Conservation (phyloP, 2,329 filamentous ascomycete species). For the Paradendryphiella salina region DNA sequence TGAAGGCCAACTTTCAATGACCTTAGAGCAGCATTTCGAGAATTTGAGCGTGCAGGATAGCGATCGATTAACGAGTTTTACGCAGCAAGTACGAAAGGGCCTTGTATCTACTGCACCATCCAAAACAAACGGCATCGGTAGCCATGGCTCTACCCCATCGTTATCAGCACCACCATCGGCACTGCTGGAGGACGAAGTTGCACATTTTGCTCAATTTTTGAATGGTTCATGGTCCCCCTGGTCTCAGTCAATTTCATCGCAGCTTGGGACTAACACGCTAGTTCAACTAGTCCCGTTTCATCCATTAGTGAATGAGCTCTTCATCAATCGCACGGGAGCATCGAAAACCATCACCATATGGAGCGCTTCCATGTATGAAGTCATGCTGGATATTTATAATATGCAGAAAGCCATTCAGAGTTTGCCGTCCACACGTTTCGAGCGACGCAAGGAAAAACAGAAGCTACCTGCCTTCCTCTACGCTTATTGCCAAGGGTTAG, state of each 20-base stretch:
- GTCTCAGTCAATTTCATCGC: conserved; percentile 6
- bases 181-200: conserved; percentile 6
- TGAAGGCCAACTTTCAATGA: conserved; percentile 10
- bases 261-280: conserved; percentile 21
- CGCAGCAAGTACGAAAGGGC: conserved; percentile 29
- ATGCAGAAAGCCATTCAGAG: conserved; percentile 37
- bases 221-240: conserved; percentile 25
- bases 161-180: neutral
- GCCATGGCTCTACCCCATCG: neutral
- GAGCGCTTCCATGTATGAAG: conserved; percentile 35
- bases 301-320: conserved; percentile 52
- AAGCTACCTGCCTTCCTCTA: conserved; percentile 40
- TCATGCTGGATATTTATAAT: conserved; percentile 34
- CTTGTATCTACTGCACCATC: neutral
- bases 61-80: conserved; percentile 36
- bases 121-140: conserved; percentile 5
- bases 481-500: conserved; percentile 29
- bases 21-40: conserved; percentile 36
- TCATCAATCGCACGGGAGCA: conserved; percentile 34
- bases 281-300: conserved; percentile 44
- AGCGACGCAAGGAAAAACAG: conserved; percentile 43
- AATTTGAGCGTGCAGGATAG: conserved; percentile 44
- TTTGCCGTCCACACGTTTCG: conserved; percentile 38
- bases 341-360: conserved; percentile 13
- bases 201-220: conserved; percentile 41